phyloP scores from a whole-genome alignment of 2,329 filamentous ascomycete species.

The Fusarium sambucinum region DNA sequence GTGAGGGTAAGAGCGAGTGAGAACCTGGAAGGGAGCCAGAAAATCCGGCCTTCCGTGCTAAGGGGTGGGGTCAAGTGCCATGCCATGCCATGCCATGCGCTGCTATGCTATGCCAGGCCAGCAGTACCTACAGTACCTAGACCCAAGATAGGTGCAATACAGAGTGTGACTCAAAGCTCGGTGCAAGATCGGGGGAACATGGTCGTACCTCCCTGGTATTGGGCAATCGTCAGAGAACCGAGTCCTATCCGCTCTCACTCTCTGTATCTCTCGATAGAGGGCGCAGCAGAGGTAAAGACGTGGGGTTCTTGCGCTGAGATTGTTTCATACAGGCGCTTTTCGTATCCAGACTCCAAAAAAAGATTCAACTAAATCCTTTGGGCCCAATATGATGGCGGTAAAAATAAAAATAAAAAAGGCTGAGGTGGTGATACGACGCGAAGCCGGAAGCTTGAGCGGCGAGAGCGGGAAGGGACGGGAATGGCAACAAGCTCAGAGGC shows the following conservation, averaged over 20 bases:
- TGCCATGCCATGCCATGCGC: conserved; percentile 18
- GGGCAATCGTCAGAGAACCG: conserved; percentile 13
- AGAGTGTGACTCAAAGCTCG: conserved; percentile 36
- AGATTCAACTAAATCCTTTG: conserved; percentile 24
- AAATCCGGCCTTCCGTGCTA: conserved; percentile 28
- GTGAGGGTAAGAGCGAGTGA: conserved; percentile 4
- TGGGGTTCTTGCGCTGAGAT: conserved; percentile 14
- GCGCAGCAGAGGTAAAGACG: conserved; percentile 22
- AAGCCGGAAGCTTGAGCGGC: conserved; percentile 43
- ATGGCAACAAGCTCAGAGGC: conserved; percentile 40
- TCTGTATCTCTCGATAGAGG: conserved; percentile 14
- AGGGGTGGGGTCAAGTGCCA: conserved; percentile 39
- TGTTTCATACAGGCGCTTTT: conserved; percentile 23
- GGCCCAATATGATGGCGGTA: conserved; percentile 20
- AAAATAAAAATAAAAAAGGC: conserved; percentile 20
- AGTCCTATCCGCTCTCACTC: not conserved
- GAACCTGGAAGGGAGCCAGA: conserved; percentile 32
- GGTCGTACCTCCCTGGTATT: conserved; percentile 37
- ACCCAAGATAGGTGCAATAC: conserved; percentile 23
- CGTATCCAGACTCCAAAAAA: conserved; percentile 21
- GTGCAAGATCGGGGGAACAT: conserved; percentile 23
- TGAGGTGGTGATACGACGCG: conserved; percentile 29
- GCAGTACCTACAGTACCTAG: not conserved
- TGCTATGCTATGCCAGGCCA: conserved; percentile 17
- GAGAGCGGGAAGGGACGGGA: conserved; percentile 47